These are phyloP conservation scores for Coemansia sp. DNA, from an alignment of 192 early-diverging fungal species.

Conservation along the genomic window DNA sequence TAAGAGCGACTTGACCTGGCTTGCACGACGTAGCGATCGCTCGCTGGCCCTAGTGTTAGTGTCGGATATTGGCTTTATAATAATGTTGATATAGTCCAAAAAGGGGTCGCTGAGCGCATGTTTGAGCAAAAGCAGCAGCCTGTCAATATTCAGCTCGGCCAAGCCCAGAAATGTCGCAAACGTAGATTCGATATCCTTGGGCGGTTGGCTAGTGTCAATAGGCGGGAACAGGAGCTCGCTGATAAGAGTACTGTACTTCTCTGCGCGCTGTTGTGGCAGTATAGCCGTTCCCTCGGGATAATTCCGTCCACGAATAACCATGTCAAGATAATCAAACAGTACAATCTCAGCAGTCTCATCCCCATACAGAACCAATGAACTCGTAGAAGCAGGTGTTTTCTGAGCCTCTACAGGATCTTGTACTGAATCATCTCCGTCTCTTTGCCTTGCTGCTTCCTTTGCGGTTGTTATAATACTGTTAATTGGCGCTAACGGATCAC, in stretches of 20 bases:
- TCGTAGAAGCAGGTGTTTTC: not conserved
- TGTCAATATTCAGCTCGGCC: conserved; percentile 24
- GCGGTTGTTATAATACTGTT: conserved; percentile 27
- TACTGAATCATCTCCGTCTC: not conserved
- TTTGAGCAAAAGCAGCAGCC: conserved; percentile 32
- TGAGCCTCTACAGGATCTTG: not conserved
- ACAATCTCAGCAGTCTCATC: conserved; percentile 40
- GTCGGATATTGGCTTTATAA: conserved; percentile 27
- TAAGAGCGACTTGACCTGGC: conserved; percentile 48
- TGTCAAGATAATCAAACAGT: conserved; percentile 48
- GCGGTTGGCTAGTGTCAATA: conserved; percentile 12
- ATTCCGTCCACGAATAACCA: conserved; percentile 41
- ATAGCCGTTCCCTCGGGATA: conserved; percentile 43
- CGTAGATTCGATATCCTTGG: not conserved
- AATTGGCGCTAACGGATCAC: conserved; percentile 43
- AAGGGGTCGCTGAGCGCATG: conserved; percentile 43
- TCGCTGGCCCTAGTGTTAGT: conserved; percentile 13
- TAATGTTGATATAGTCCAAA: conserved; percentile 40
- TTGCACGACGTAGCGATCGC: conserved; percentile 43
- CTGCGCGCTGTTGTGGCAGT: conserved; percentile 34
- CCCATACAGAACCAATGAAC: not conserved
- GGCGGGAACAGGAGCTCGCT: conserved; percentile 39
- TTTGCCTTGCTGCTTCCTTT: not conserved
- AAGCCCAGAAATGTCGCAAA: conserved; percentile 35
- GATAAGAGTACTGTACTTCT: conserved; percentile 37